Evolutionary conservation across 345 rosid genomes (phyloP), one percentile per base, ranked within the genome.

Genomic region (Arabidopsis suecica): DNA sequence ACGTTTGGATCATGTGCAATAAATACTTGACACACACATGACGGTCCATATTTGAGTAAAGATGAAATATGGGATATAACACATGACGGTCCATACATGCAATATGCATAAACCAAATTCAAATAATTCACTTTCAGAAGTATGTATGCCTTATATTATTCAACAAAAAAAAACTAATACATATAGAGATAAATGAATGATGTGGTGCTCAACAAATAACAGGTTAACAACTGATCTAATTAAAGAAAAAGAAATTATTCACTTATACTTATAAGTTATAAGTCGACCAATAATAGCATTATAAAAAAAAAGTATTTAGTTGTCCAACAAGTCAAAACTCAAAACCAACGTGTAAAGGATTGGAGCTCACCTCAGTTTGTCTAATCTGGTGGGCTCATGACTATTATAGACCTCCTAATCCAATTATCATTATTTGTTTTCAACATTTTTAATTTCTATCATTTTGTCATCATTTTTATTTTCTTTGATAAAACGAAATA

Each of bases 281-380:
- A 40, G 23, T 69, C 65, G 64, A 1, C 64, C 71, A 69, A 69
- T 36, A 55, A 62, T 69, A 38, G 33, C 11, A 50, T 30, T 67
- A 23, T 59, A 28, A 40, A 36, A 9, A 2, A 7, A 38, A 41
- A 23, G 25, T 5, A 0, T 5, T 25, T 47, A 7, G 34, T 41
- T 14, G 63, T 50, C 48, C 47, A 68, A 69, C 58, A 34, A 53
- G 56, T 54, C 33, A 71, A 25, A 34, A 74, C 67, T 25, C 62
- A 53, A 76, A 30, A 47, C 47, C 36, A 25, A 77, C 65, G 60
- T 69, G 80, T 62, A 45, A 69, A 70, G 71, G n/a, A 62, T 36
- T 69, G 71, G 75, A 55, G 38, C 71, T 69, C 60, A 32, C 53
- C 60, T 68, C 60, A 47, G 32, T 14, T 11, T 47, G 36, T 67